These are phyloP conservation scores for Solanum sejunctum DNA, from an alignment of 257 asterid species.

Conservation along the genomic window DNA sequence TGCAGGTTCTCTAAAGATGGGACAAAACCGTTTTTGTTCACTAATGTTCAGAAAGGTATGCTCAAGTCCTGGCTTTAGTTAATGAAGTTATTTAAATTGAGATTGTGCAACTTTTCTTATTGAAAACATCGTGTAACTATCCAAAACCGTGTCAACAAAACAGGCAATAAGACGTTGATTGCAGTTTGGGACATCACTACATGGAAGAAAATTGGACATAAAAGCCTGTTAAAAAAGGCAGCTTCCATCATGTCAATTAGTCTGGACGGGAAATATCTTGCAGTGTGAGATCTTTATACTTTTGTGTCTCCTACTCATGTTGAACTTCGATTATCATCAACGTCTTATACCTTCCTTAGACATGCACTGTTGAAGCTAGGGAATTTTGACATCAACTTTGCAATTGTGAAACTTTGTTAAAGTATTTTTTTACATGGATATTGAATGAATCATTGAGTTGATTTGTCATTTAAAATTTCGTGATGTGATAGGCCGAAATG, in stretches of 20 bases:
- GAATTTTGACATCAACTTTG: background rate
- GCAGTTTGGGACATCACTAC: conserved; percentile 87
- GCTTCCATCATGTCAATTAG: conserved; percentile 77
- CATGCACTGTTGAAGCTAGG: background rate
- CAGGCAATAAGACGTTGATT: conserved; percentile 71
- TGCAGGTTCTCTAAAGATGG: conserved; percentile 98
- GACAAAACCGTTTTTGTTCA: conserved; percentile 84
- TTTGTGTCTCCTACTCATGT: background rate
- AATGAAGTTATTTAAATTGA: background rate
- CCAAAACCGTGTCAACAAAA: background rate
- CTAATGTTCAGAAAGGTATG: conserved; percentile 72
- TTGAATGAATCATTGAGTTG: background rate
- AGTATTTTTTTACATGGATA: background rate
- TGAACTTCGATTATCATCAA: background rate
- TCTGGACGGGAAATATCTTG: conserved; percentile 92
- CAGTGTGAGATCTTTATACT: conserved; percentile 45
- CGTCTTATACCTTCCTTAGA: background rate
- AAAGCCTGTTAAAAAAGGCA: conserved; percentile 59
- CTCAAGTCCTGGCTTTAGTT: background rate
- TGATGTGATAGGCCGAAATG: background rate
- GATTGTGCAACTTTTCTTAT: background rate
- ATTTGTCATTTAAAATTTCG: background rate
- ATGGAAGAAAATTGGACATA: conserved; percentile 88
- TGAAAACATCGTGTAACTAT: conserved; percentile 8
- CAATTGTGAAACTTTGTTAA: background rate